These are phyloP conservation scores for Arbutus unedo DNA, from an alignment of 148 eudicot species.

Conservation along the genomic window DNA sequence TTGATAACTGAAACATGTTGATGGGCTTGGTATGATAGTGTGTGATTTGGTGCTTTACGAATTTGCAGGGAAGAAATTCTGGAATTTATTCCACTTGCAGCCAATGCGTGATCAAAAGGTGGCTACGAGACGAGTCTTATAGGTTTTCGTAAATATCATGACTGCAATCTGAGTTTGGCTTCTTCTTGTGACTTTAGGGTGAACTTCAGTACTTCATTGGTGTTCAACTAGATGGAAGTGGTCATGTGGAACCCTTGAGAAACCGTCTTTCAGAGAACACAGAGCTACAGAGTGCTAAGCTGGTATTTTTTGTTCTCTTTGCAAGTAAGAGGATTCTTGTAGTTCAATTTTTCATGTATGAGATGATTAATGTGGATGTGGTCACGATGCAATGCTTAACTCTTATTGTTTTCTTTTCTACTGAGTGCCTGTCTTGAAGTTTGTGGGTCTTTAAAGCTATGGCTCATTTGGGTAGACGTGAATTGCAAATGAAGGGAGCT, in stretches of 20 bases:
- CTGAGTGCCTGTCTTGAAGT: background rate
- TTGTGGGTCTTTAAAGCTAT: background rate
- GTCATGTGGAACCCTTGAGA: constrained; percentile 85
- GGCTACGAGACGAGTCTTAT: constrained; percentile 11
- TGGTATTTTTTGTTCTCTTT: constrained; percentile 45
- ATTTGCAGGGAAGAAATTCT: constrained; percentile 87
- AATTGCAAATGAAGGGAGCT: background rate
- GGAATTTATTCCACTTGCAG: constrained; percentile 99
- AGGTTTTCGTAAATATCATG: background rate
- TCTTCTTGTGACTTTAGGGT: constrained; percentile 51
- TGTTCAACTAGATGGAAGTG: constrained; percentile 99
- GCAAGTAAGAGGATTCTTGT: background rate
- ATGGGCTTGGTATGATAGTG: background rate
- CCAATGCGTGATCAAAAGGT: constrained; percentile 99
- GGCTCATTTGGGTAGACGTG: background rate
- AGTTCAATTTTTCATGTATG: background rate
- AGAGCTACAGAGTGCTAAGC: constrained; percentile 76
- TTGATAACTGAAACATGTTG: background rate
- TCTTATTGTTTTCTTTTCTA: background rate
- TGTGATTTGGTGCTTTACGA: constrained; percentile 14
- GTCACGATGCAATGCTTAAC: background rate
- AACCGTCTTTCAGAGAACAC: constrained; percentile 85
- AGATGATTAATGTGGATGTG: constrained; percentile 1
- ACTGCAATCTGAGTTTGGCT: constrained; percentile 9
- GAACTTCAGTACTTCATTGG: constrained; percentile 98